Base-by-base conservation (phyloP, 2,329 filamentous ascomycete genomes). In the Fusarium sp. region DNA sequence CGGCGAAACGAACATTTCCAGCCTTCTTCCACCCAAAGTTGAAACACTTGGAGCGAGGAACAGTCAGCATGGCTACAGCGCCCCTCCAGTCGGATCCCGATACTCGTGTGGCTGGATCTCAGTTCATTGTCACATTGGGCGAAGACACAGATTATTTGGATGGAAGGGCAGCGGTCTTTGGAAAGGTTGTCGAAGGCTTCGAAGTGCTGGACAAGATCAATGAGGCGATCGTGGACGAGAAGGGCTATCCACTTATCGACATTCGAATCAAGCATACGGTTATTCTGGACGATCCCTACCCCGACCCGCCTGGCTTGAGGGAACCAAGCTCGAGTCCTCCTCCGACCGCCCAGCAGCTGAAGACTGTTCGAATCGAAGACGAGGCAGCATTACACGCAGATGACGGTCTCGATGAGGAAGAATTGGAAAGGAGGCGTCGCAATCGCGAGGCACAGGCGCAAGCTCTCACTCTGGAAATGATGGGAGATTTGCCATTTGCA, bases 51-150 rank as follows among this genome's bases (percentile, higher is more conserved):
- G 94, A 97, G 81, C 91, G 93, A 75, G 95, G 95, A 61, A 98
- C 94, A 20, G 95, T 99, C 69, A 98, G 95, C 84, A 97, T 98
- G 94, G 96, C 95, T n/a, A 98, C 95, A 0, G 93, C 91, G 24
- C 92, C 93, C 2, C 90, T 92, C 15, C 85, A 91, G 8, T 87
- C 88, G 22, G 93, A 98, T 78, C 92, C 93, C 6, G 95, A 98
- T 76, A 90, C 91, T 66, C 91, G 95, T 36, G 85, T 97, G 48
- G 95, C 95, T 1, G 95, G 89, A 12, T 97, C 95, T 76, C 95
- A 99, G 81, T 99, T 99, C 81, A 91, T 98, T 78, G 90, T 99
- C 68, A 98, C 95, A 1, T 86, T 98, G 8, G 95, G 93, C 41
- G 94, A 97, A 72, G 91, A 96, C 70, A 91, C 97, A 5, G 95